Conservation (phyloP, 164 flowering plant genomes). For the Aristolochia californica region DNA sequence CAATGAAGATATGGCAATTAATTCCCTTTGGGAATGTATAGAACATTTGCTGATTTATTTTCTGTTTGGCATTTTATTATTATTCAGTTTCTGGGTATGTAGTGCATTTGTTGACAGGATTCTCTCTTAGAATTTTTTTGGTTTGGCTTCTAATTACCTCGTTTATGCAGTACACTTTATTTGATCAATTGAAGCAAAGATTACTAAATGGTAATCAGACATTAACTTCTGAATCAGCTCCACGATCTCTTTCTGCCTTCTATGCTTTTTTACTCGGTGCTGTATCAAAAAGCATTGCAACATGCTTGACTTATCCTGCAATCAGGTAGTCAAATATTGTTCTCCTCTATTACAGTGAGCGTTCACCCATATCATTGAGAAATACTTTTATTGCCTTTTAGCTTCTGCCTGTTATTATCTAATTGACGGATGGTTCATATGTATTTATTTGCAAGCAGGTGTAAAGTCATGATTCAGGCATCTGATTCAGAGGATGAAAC, state of each 20-base stretch:
- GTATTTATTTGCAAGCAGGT: conserved; percentile 25
- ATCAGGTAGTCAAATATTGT: conserved; percentile 38
- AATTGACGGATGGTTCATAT: too few relatives aligned
- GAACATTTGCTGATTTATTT: too few relatives aligned
- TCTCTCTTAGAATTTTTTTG: too few relatives aligned
- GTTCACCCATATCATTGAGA: not conserved
- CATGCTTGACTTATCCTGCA: conserved; percentile 73
- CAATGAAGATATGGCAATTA: too few relatives aligned
- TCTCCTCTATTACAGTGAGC: too few relatives aligned
- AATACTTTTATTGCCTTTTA: too few relatives aligned
- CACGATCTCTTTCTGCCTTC: conserved; percentile 62
- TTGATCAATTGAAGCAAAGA: conserved; percentile 78
- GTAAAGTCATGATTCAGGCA: conserved; percentile 82
- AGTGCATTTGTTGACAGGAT: too few relatives aligned
- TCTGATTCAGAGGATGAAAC: conserved; percentile 42
- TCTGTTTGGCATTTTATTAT: too few relatives aligned
- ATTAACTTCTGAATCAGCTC: conserved; percentile 25
- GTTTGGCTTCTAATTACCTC: not conserved
- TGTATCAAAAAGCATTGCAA: conserved; percentile 68
- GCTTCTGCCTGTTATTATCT: too few relatives aligned
- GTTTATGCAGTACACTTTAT: conserved; percentile 58
- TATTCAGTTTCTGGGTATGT: not conserved
- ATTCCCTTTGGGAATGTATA: too few relatives aligned
- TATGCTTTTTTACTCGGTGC: conserved; percentile 75
- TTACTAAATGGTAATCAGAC: conserved; percentile 23